Evolutionary conservation across 2,329 filamentous ascomycete genomes (phyloP).

Genomic region (Penicillium sp.): DNA sequence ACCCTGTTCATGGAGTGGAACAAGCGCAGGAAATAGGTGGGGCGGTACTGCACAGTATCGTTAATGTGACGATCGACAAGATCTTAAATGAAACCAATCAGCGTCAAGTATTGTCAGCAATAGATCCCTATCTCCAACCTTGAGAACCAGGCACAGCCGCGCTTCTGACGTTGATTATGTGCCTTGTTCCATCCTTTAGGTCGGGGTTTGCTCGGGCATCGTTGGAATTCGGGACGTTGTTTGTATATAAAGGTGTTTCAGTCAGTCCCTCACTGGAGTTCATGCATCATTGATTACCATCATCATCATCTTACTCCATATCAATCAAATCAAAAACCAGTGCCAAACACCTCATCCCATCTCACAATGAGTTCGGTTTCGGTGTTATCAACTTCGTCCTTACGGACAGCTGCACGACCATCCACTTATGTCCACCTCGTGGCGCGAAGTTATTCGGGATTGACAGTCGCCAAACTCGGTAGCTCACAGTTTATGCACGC

Average conservation of each 20-base stretch:
- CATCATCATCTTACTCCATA: background rate
- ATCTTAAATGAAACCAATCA: conserved; percentile 5
- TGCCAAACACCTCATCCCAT: background rate
- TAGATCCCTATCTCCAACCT: background rate
- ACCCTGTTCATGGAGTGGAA: background rate
- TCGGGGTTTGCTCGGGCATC: conserved; percentile 5
- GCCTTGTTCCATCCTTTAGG: background rate
- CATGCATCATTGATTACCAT: background rate
- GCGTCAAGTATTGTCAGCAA: conserved; percentile 10
- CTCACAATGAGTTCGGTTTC: conserved; percentile 31
- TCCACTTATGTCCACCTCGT: conserved; percentile 26
- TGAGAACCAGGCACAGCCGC: conserved; percentile 10
- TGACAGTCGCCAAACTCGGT: conserved; percentile 19
- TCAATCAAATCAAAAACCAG: background rate
- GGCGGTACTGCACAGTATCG: background rate
- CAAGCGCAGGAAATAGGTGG: background rate
- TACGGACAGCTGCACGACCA: conserved; percentile 29
- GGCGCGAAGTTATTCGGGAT: conserved; percentile 25
- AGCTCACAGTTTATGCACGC: conserved; percentile 17
- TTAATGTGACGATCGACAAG: conserved; percentile 1
- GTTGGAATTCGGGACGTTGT: background rate
- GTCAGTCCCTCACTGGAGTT: background rate
- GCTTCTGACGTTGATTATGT: background rate
- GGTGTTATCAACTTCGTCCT: conserved; percentile 25
- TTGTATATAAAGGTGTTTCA: background rate